These are phyloP conservation scores for Mycosphaerelloides madeirae DNA, from an alignment of 2,329 filamentous ascomycete species.

Conservation along the genomic window DNA sequence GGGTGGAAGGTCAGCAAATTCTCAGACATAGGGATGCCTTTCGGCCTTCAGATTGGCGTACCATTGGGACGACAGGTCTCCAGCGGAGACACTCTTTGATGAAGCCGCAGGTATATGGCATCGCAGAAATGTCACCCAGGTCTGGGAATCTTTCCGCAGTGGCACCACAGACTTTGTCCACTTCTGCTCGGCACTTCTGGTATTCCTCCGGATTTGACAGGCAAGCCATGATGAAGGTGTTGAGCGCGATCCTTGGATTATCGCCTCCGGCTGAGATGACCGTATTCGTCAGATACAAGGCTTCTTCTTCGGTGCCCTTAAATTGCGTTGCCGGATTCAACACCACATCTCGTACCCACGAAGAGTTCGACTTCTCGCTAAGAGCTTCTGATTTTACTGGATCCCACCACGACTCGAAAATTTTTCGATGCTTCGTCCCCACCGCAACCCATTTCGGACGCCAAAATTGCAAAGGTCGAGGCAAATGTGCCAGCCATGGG, in stretches of 20 bases:
- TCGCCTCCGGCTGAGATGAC: constrained; percentile 13
- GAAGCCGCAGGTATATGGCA: constrained; percentile 9
- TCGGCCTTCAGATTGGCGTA: too few species aligned
- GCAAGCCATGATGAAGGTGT: constrained; percentile 12
- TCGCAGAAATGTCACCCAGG: constrained; percentile 1
- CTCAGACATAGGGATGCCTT: too few species aligned
- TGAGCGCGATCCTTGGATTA: constrained; percentile 11
- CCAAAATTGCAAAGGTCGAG: constrained; percentile 6
- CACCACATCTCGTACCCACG: constrained; percentile 8
- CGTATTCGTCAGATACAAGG: constrained; percentile 10
- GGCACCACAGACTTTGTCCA: constrained; percentile 4
- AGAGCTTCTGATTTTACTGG: constrained; percentile 2
- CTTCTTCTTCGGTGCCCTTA: constrained; percentile 9
- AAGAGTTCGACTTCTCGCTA: constrained; percentile 1
- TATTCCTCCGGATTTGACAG: constrained; percentile 3
- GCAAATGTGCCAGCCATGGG: constrained; percentile 7
- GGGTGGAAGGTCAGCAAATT: too few species aligned
- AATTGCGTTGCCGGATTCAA: constrained; percentile 7
- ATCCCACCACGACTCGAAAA: constrained; percentile 12
- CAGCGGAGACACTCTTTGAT: constrained; percentile 13
- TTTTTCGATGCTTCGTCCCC: constrained; percentile 2
- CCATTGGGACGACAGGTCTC: constrained; percentile 9
- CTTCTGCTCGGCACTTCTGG: constrained; percentile 1
- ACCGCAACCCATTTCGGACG: constrained; percentile 5
- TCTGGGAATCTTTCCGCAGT: constrained; percentile 1